Conservation (phyloP, 805 yeast genomes). For the Candida pini region DNA sequence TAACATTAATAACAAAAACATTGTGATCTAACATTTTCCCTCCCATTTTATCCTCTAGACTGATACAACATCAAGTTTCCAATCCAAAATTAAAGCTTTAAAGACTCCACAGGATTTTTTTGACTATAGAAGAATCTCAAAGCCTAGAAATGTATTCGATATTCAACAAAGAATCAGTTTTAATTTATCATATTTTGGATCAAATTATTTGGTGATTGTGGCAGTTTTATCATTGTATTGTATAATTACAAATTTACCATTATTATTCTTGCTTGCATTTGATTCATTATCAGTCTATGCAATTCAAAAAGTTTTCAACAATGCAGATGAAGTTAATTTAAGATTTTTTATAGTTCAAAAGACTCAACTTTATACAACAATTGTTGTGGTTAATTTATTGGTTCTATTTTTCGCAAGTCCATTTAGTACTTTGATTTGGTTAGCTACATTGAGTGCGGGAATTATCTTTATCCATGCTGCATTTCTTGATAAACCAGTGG, state of each 20-base stretch:
- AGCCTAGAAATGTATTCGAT: conserved; percentile 79
- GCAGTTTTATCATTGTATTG: conserved; percentile 68
- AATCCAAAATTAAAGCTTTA: conserved; percentile 58
- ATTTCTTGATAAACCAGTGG: conserved; percentile 91
- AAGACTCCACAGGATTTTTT: conserved; percentile 88
- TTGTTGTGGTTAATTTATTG: conserved; percentile 58
- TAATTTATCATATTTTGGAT: conserved; percentile 78
- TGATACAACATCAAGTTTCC: conserved; percentile 40
- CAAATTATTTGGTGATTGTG: conserved; percentile 75
- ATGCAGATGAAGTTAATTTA: conserved; percentile 21
- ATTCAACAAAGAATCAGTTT: conserved; percentile 76
- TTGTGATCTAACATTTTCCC: not conserved
- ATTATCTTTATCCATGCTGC: conserved; percentile 82
- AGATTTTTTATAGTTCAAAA: conserved; percentile 60
- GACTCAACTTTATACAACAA: conserved; percentile 77
- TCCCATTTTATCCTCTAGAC: conserved; percentile 19
- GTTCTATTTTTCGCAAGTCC: conserved; percentile 73
- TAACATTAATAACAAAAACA: not conserved
- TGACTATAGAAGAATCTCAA: conserved; percentile 75
- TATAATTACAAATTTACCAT: conserved; percentile 72
- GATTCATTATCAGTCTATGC: conserved; percentile 36
- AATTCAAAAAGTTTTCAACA: conserved; percentile 30
- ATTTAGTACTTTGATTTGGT: conserved; percentile 84
- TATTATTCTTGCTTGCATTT: conserved; percentile 66
- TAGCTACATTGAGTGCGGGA: conserved; percentile 78